Percentiles rank a stretch among this genome's conserved stretches.
Evolutionary conservation across 78 protist genomes (phyloP).

Genomic region (Ministeria vibrans): DNA sequence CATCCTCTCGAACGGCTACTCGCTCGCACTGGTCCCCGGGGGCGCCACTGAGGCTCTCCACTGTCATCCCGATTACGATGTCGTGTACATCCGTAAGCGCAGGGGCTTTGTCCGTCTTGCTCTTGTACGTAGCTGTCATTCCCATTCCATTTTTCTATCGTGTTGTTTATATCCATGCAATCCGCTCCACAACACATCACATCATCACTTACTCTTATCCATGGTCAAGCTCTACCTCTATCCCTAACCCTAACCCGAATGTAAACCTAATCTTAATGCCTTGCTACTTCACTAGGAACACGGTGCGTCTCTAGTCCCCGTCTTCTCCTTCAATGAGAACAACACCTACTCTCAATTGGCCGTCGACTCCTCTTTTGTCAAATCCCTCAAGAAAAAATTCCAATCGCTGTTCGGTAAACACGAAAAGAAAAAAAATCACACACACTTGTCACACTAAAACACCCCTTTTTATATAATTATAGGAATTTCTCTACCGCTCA

Average conservation of each 20-base stretch:
- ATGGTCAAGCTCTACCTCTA: too few relatives aligned
- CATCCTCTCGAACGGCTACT: background rate
- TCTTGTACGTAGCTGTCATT: background rate
- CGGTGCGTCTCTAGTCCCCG: constrained; percentile 37
- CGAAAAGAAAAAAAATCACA: background rate
- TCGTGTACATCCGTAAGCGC: constrained; percentile 15
- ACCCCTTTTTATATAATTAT: background rate
- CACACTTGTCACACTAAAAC: background rate
- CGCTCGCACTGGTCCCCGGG: constrained; percentile 30
- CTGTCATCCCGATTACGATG: constrained; percentile 11
- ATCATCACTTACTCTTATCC: too few relatives aligned
- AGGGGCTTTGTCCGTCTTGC: constrained; percentile 27
- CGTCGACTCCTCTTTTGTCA: background rate
- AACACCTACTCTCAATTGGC: background rate
- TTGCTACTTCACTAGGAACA: background rate
- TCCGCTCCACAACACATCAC: background rate
- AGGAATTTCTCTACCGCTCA: constrained; percentile 35
- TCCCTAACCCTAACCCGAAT: too few relatives aligned
- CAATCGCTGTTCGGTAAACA: constrained; percentile 14
- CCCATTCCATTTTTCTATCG: background rate
- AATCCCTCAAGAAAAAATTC: background rate
- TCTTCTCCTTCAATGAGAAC: constrained; percentile 28
- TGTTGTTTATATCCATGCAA: background rate
- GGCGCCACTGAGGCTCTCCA: constrained; percentile 35
- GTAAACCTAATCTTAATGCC: too few relatives aligned